phyloP scores from a whole-genome alignment of 805 yeast species.

The Nakazawaea siamensis region DNA sequence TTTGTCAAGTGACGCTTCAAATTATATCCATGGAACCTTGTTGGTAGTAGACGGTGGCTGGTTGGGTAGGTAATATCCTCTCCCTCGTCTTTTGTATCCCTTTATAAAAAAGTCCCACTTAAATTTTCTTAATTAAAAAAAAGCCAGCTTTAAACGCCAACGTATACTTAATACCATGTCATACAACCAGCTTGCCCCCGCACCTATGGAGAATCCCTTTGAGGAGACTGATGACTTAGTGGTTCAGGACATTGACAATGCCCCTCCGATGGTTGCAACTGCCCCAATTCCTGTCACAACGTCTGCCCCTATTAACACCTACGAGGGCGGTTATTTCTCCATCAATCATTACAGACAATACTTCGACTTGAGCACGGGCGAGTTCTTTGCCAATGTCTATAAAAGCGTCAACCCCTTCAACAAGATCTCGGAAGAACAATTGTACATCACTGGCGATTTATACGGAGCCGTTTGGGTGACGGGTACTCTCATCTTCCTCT shows the following conservation, averaged over 20 bases:
- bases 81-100: not conserved
- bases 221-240: constrained; percentile 6
- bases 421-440: constrained; percentile 21
- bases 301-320: no score
- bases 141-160: no score
- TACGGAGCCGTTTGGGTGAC: constrained; percentile 92
- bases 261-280: no score
- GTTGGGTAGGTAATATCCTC: constrained; percentile 26
- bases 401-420: constrained; percentile 50
- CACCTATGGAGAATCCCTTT: constrained; percentile 5
- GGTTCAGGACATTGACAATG: no score
- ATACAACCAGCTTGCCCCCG: constrained; percentile 5
- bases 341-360: constrained; percentile 53
- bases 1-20: constrained; percentile 41
- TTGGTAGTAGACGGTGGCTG: constrained; percentile 51
- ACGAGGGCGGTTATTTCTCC: constrained; percentile 41
- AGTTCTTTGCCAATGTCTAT: constrained; percentile 46
- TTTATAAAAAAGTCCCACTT: not conserved
- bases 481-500: constrained; percentile 64
- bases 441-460: constrained; percentile 50
- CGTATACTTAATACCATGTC: no score
- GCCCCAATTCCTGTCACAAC: no score
- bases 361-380: constrained; percentile 61
- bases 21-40: constrained; percentile 44
- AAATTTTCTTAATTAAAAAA: no score